Evolutionary conservation across 2,329 filamentous ascomycete genomes (phyloP), one percentile per base, ranked within the genome.

Genomic region (Ophiocordyceps australis): DNA sequence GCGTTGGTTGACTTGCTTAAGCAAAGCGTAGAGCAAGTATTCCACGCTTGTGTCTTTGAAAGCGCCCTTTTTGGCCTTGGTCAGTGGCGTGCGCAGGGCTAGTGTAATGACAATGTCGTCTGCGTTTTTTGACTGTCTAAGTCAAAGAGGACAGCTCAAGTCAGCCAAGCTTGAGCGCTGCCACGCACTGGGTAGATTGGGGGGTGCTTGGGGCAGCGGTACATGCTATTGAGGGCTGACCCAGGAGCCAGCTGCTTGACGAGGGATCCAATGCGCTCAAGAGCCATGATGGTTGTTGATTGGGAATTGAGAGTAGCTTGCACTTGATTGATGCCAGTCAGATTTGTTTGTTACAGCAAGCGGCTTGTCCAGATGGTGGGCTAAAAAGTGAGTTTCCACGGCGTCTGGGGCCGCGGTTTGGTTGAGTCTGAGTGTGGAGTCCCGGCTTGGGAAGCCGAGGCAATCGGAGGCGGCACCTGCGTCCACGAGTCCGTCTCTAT

Each of bases 31-130:
- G 32, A 92, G 50, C 30, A 98, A 62, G 52, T 75, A 86, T 52
- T 98, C 89, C 34, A 95, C 69, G 21, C 66, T 67, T 5, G 83
- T 91, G 50, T 98, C 86, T 62, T 94, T 95, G 62, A 98, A 78
- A 22, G 83, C 82, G 37, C 89, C 86, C 65, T 93, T 94, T 49
- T 65, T 65, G 27, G 69, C 83, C 59, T 94, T 95, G 46, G 76
- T 65, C 34, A 98, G 65, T 1, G 89, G 83, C 16, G 86, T 94
- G 29, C 89, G 79, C 42, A 85, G 62, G 16, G 86, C 86, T 30
- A 91, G 70, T 7, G 89, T 98, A 46, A 95, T 93, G 48, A 98
- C 89, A 28, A 98, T 66, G 59, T 98, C 89, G 49, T 95, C 86
- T 38, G 85, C 71, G 52, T 92, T 91, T 62, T 95, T 85, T 40